A percentile compares a stretch with the other conserved stretches of the same genome.
These are phyloP conservation scores for Tanozyma kutaoensis DNA, from an alignment of 805 yeast genomes.

Conservation along the genomic window DNA sequence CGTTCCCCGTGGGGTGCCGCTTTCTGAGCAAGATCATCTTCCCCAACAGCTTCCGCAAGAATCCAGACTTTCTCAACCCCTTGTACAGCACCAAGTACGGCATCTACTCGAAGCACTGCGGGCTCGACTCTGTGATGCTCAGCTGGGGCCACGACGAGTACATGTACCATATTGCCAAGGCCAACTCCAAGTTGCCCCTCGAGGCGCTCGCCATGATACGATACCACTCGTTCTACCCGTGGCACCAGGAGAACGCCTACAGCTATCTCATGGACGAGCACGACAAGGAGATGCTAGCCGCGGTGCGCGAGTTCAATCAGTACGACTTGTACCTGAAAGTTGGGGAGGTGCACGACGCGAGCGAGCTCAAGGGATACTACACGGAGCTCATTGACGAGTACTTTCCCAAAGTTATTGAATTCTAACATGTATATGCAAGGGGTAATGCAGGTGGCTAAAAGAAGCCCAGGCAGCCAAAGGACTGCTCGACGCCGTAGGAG, in stretches of 20 bases:
- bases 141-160: constrained; percentile 78
- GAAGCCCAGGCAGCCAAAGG: constrained; percentile 48
- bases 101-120: constrained; percentile 50
- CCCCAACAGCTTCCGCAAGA: constrained; percentile 43
- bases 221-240: constrained; percentile 65
- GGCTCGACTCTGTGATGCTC: constrained; percentile 55
- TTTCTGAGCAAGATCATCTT: constrained; percentile 47
- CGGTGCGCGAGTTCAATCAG: constrained; percentile 53
- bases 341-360: constrained; percentile 33
- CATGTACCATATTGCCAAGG: constrained; percentile 60
- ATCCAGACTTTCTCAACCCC: constrained; percentile 52
- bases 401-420: constrained; percentile 49
- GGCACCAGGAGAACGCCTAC: constrained; percentile 64
- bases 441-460: neutral
- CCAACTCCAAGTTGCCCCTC: constrained; percentile 47
- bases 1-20: constrained; percentile 64
- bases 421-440: constrained; percentile 16
- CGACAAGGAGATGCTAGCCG: constrained; percentile 46
- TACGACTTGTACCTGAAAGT: constrained; percentile 58
- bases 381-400: constrained; percentile 52
- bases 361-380: constrained; percentile 43
- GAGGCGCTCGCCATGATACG: constrained; percentile 65
- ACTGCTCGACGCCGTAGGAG: constrained; percentile 72
- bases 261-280: constrained; percentile 49
- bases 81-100: constrained; percentile 55